Percentiles rank a stretch among this genome's conserved stretches.
Evolutionary conservation across 1,284 basidiomycete genomes (phyloP).

Genomic region (Grifola frondosa): DNA sequence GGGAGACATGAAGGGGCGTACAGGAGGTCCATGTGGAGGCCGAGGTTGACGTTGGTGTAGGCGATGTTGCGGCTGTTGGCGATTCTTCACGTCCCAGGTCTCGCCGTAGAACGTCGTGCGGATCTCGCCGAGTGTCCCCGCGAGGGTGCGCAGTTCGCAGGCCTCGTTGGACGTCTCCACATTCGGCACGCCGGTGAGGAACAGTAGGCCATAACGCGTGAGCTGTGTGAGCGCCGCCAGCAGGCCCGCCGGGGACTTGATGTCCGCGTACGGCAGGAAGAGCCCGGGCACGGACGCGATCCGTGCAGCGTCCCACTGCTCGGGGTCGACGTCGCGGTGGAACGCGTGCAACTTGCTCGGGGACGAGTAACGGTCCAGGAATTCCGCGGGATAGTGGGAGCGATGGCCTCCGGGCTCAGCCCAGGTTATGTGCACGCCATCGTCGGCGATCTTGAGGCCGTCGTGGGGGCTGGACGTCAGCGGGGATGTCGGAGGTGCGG

Average conservation of each 20-base stretch:
- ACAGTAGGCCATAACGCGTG: conserved; percentile 52
- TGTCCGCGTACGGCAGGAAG: conserved; percentile 50
- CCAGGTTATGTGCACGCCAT: conserved; percentile 57
- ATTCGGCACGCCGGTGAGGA: conserved; percentile 60
- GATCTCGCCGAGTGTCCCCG: conserved; percentile 70
- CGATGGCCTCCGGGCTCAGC: conserved; percentile 54
- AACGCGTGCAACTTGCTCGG: conserved; percentile 33
- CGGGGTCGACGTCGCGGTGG: conserved; percentile 37
- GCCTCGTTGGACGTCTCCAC: conserved; percentile 49
- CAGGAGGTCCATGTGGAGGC: conserved; percentile 91
- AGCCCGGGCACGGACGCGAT: conserved; percentile 40
- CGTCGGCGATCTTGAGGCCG: conserved; percentile 37
- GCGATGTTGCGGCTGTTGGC: conserved; percentile 86
- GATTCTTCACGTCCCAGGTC: conserved; percentile 89
- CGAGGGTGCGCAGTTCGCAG: conserved; percentile 71
- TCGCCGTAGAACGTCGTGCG: conserved; percentile 90
- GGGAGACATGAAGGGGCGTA: conserved; percentile 40
- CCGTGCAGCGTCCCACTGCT: conserved; percentile 37
- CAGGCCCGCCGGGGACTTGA: conserved; percentile 43
- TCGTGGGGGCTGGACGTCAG: conserved; percentile 41
- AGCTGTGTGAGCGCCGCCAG: conserved; percentile 57
- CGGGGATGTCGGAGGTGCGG: conserved; percentile 63
- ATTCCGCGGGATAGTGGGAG: conserved; percentile 50
- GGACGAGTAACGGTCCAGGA: conserved; percentile 44
- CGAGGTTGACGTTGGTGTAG: conserved; percentile 90